Evolutionary conservation across 1,139 yeast species (phyloP), one percentile per base, ranked within the genome.

Genomic region (Saccharomyces uvarum): DNA sequence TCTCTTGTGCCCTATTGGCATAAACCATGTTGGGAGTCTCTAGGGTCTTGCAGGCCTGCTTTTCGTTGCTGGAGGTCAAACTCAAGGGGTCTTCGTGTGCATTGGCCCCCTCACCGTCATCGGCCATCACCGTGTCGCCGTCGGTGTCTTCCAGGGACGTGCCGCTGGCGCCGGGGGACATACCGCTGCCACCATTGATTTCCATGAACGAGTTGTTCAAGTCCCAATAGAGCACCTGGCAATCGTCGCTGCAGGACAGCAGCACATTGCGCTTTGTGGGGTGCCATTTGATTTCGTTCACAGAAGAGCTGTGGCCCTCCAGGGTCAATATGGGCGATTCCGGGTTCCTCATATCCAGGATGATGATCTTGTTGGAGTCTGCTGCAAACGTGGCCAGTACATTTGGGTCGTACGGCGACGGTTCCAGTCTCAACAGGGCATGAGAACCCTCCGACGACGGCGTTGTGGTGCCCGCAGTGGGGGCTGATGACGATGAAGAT

Each of bases 161-260:
- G 13, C 24, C n/a, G 19, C 21, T 16, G 11, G 21, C 24, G 19
- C 24, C 19, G 26, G 13, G 44, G 26, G 44, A 38, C 19, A 19
- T 38, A 11, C n/a, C 19, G 19, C 8, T 24, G 13, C 21, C 24
- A 19, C 24, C 44, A 13, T 38, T 9, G 9, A 38, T 38, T 19
- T 38, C 44, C 44, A 38, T 38, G 13, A 38, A 38, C 21, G 44
- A 53, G 41, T 51, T 32, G 66, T 72, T 75, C 56, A 89, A 75
- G 69, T 93, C 97, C 95, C 97, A 90, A 14, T 88, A 75, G 42
- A 91, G 73, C 0, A 88, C 88, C 70, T 90, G 97, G 69, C 97
- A 88, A 70, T 91, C 98, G 68, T 93, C 98, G 26, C 88, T 85
- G 19, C 95, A 95, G 0, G 91, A 80, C 16, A 89, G 76, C 33